A percentile compares a stretch with the other conserved stretches of the same genome.
Evolutionary conservation across 306 rosid genomes (phyloP).

Genomic region (Sicyos baderoa): DNA sequence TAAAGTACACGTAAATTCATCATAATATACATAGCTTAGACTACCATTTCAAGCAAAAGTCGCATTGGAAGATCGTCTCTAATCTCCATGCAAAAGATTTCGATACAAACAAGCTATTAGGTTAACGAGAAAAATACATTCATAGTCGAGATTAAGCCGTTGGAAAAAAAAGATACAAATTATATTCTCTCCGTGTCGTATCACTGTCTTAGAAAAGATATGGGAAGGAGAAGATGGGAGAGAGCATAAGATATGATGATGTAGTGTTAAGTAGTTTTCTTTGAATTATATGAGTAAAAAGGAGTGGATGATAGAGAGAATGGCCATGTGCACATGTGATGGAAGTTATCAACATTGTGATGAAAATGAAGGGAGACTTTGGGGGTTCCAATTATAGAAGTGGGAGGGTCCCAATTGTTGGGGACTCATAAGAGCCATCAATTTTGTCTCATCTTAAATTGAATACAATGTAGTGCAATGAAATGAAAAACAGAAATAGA

Average conservation of each 20-base stretch:
- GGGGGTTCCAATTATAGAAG: neutral
- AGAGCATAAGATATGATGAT: neutral
- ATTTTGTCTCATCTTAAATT: neutral
- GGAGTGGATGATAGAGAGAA: slow-evolving; percentile 4
- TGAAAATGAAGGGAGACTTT: slow-evolving; percentile 7
- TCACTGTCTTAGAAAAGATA: neutral
- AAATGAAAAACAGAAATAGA: no score
- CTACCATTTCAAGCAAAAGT: neutral
- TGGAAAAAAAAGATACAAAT: neutral
- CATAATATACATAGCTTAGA: no score
- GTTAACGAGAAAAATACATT: neutral
- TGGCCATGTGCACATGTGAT: slow-evolving; percentile 9
- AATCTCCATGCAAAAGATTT: neutral
- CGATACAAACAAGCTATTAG: neutral
- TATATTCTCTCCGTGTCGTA: neutral
- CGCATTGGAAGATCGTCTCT: neutral
- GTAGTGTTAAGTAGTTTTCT: slow-evolving; percentile 2
- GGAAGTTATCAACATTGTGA: slow-evolving; percentile 1
- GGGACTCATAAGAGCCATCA: neutral
- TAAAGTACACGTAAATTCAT: no score
- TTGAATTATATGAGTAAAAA: slow-evolving; percentile 1
- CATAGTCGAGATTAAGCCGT: neutral
- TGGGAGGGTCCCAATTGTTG: slow-evolving; percentile 14
- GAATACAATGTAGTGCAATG: neutral
- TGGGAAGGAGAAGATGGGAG: neutral